Conservation (phyloP, 805 yeast species). For the Metschnikowia kunwiensis region DNA sequence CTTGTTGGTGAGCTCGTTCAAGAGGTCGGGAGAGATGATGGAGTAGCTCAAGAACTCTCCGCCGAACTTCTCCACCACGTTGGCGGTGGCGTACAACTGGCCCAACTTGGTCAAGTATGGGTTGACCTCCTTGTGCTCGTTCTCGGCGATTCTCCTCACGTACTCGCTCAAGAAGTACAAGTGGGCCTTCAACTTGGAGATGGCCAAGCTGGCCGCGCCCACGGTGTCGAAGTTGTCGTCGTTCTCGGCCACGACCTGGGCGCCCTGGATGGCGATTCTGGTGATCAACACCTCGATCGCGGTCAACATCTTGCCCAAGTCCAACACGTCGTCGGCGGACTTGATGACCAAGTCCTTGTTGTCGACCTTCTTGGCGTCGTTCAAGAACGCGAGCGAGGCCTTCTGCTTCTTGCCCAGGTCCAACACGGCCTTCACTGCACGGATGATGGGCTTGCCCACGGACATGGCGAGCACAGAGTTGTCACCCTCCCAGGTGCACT, state of each 20-base stretch:
- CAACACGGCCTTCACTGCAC: conserved; percentile 17
- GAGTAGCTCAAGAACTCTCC: conserved; percentile 19
- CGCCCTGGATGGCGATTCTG: conserved; percentile 19
- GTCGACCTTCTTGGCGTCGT: conserved; percentile 18
- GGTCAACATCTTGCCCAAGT: conserved; percentile 14
- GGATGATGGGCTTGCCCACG: conserved; percentile 21
- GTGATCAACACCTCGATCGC: conserved; percentile 21
- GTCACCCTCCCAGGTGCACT: conserved; percentile 25
- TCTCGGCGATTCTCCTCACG: conserved; percentile 10
- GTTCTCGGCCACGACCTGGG: conserved; percentile 17
- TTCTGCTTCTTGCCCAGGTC: conserved; percentile 15
- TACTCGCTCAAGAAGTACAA: conserved; percentile 19
- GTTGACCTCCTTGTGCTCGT: conserved; percentile 13
- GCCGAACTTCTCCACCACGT: conserved; percentile 19
- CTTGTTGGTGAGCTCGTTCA: conserved; percentile 18
- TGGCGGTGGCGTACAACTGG: conserved; percentile 20
- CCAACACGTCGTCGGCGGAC: conserved; percentile 13
- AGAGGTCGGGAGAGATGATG: conserved; percentile 14
- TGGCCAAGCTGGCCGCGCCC: conserved; percentile 20
- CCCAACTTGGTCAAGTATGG: conserved; percentile 18
- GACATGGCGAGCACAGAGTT: conserved; percentile 23
- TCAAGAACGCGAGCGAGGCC: conserved; percentile 19
- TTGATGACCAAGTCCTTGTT: conserved; percentile 12
- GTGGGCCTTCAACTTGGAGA: conserved; percentile 23
- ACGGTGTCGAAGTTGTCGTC: conserved; percentile 19